phyloP scores from a whole-genome alignment of 768 basidiomycete species.

The Calvatia gigantea region DNA sequence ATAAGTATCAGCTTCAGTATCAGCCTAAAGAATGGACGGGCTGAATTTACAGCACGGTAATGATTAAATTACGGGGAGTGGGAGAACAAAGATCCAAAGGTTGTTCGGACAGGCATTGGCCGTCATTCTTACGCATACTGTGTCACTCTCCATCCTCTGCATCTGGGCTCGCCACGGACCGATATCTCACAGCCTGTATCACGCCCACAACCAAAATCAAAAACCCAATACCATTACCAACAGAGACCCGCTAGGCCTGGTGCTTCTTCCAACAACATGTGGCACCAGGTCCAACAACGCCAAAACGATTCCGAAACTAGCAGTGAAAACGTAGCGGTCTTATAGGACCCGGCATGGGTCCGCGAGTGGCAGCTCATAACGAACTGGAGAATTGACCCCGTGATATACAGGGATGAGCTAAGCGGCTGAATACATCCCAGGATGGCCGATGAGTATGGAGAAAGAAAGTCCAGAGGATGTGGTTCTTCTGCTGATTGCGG shows the following conservation, averaged over 20 bases:
- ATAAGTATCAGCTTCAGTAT: not conserved
- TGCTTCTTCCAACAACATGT: not conserved
- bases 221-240: not conserved
- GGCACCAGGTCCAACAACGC: not conserved
- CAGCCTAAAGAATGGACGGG: no score
- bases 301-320: not conserved
- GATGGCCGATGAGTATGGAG: not conserved
- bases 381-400: slow-evolving; percentile 20
- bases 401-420: slow-evolving; percentile 10
- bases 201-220: not conserved
- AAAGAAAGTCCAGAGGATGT: not conserved
- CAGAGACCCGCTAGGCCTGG: not conserved
- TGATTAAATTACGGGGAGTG: not conserved
- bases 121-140: not conserved
- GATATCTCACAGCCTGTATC: not conserved
- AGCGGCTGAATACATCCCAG: not conserved
- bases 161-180: not conserved
- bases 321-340: not conserved
- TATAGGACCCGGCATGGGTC: slow-evolving; percentile 23
- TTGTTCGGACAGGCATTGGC: no score
- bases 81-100: not conserved
- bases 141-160: not conserved
- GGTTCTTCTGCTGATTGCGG: not conserved
- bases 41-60: no score
- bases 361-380: slow-evolving; percentile 20